Evolutionary conservation across 257 asterid genomes (phyloP), one percentile per base, ranked within the genome.

Genomic region (Solanum pimpinellifolium): DNA sequence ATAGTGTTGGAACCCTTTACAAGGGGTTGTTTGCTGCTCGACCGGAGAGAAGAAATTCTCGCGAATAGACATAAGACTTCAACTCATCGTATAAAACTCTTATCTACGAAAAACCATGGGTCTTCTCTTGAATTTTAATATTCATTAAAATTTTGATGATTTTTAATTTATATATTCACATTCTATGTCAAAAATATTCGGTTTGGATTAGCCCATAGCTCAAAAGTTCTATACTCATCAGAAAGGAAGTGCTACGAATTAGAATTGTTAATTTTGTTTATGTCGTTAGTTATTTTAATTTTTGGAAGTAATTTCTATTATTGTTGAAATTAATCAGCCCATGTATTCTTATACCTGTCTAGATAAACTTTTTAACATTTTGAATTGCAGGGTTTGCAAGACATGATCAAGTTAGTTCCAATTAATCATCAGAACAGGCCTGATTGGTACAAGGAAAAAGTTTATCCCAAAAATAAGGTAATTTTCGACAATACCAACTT

Each of bases 381-480:
- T 12, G 25, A 29, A 9, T 41, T 44, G 27, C 86, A 93, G 96
- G 94, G 94, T 46, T 88, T 94, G 72, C 92, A 31, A 31, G 33
- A 31, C 33, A 31, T 31, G 33, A 31, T 31, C 33, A 31, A 31
- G 33, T 31, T 31, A 31, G 33, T 31, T 31, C 33, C 33, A 31
- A 31, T 31, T 31, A 0, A 31, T 31, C 3, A 0, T 2, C 33
- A 31, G 33, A 93, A 73, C 90, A 91, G 87, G 85, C 97, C 95
- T 49, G 83, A 83, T 89, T 94, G 95, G 95, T 91, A 89, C 86
- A 92, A 94, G 91, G 94, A 94, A 87, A 92, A 90, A 88, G 83
- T 93, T 29, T 94, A 90, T 76, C 87, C 97, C 37, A 91, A 85
- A 74, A 94, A 94, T 89, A 92, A 44, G 49, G 49, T 2, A 31